Evolutionary conservation across 345 rosid genomes (phyloP), one percentile per base, ranked within the genome.

Genomic region (Pelargonium nanum): DNA sequence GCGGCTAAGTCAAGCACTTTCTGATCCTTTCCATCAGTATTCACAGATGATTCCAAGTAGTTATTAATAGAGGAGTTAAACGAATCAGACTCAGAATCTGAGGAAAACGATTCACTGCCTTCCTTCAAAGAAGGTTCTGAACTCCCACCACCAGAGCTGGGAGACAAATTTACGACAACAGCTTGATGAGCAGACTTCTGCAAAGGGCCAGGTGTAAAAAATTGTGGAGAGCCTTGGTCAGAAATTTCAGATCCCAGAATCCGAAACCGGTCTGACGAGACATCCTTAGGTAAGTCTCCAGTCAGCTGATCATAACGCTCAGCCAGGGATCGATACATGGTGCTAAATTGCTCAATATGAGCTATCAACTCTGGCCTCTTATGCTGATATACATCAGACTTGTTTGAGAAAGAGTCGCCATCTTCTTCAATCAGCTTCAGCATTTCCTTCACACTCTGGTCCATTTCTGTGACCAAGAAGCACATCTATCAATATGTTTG

Each of bases 41-140:
- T 74, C 63, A 62, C 65, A 8, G 70, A 63, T 16, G 82, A 63
- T 65, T 59, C 68, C 21, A 77, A 55, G 48, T 66, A 77, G 57
- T 77, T 66, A 53, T 83, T 79, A 40, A 77, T 67, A 40, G 91
- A 79, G 48, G 89, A 72, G 61, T 70, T 73, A 73, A 72, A 80
- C 26, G 85, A 81, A 52, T 89, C 99, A 1, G 93, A 67, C 63
- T 85, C 97, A 4, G 96, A 87, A 70, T 87, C 96, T 1, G 83
- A 81, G 55, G 85, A 79, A 51, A 88, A 89, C 26, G 90, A 75
- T 40, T 78, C 91, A 23, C 80, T 72, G 50, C 75, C 88, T 77
- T 83, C 89, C 73, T 77, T 84, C 10, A 70, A 66, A 61, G 77
- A 63, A 66, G 70, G 70, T 64, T 83, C 88, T 5, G 84, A 80